Percentiles rank a stretch among this genome's conserved stretches.
These are phyloP conservation scores for Spizellomyces punctatus DNA, from an alignment of 192 early-diverging fungal species.

Conservation along the genomic window DNA sequence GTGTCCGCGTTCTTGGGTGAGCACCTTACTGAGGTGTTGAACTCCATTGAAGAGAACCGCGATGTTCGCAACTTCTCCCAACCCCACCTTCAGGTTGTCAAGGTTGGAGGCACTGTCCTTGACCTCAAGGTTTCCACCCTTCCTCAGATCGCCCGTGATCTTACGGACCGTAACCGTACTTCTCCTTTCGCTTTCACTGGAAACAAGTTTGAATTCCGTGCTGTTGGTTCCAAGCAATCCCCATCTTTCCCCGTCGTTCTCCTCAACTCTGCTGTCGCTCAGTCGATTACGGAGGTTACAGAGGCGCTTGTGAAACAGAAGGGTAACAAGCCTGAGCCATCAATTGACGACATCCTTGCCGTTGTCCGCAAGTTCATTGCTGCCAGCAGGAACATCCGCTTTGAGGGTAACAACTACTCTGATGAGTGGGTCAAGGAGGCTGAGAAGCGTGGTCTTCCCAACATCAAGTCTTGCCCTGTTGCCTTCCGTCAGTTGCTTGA, in stretches of 20 bases:
- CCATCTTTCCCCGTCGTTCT: conserved; percentile 95
- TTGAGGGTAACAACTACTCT: conserved; percentile 98
- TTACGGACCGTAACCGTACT: conserved; percentile 99
- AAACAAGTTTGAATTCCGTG: conserved; percentile 99
- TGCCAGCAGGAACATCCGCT: conserved; percentile 82
- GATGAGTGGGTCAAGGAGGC: conserved; percentile 93
- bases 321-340: conserved; percentile 77
- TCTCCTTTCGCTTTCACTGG: conserved; percentile 99
- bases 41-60: conserved; percentile 88
- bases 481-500: conserved; percentile 85
- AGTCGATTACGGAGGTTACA: conserved; percentile 74
- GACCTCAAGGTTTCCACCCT: conserved; percentile 94
- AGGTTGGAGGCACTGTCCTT: conserved; percentile 91
- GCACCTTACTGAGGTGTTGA: conserved; percentile 93
- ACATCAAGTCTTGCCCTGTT: conserved; percentile 88
- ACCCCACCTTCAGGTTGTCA: conserved; percentile 88
- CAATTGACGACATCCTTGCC: conserved; percentile 83
- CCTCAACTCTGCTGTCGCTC: conserved; percentile 89
- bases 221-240: conserved; percentile 97
- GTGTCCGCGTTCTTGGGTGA: conserved; percentile 98
- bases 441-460: conserved; percentile 91
- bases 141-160: conserved; percentile 89
- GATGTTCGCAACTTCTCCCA: conserved; percentile 84
- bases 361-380: conserved; percentile 88
- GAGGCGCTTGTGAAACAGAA: conserved; percentile 77